Evolutionary conservation across 2,329 filamentous ascomycete species (phyloP), one percentile per base, ranked within the genome.

Genomic region (Pseudofabraea citricarpa): DNA sequence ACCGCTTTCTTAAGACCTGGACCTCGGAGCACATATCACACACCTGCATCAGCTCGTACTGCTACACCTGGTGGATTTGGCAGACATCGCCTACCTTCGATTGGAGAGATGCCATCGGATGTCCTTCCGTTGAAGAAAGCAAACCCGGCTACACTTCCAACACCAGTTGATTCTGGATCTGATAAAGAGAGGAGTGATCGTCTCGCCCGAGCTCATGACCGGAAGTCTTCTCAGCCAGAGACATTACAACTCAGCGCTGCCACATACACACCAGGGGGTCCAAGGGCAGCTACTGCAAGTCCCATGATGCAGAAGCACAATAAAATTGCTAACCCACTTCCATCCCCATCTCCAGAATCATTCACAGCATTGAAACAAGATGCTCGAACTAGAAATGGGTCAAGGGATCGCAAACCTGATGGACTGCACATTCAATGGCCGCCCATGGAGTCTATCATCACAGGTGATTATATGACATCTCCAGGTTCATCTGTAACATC

Each of bases 341-440:
- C 87, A 1, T 88, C 88, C 13, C 87, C 77, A 24, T 78, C 73
- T 7, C 79, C 75, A 18, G 84, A 79, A 39, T 77, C 77, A 43
- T 81, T 87, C 46, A 74, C 77, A 1, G 70, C 71, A 8, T 63
- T 83, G 38, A 80, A 84, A 64, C 76, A 83, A 42, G 70, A 79
- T 36, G 73, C 73, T 16, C 70, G 70, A 32, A 77, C 74, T 22
- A 76, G 84, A 21, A 86, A 85, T 50, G 81, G 83, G 10, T 89
- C 89, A 6, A 79, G 85, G 13, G 85, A 85, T 54, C 80, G 88
- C 18, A 95, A 91, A 49, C 88, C 88, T 2, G 76, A 81, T 41
- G 86, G 85, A 0, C 60, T 96, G 19, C 79, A 84, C 39, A 73
- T 90, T 20, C 75, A 81, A 31, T 70, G 73, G 58, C 64, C 70